phyloP scores from a whole-genome alignment of 768 basidiomycete genomes.

The Termitomyces sp. region DNA sequence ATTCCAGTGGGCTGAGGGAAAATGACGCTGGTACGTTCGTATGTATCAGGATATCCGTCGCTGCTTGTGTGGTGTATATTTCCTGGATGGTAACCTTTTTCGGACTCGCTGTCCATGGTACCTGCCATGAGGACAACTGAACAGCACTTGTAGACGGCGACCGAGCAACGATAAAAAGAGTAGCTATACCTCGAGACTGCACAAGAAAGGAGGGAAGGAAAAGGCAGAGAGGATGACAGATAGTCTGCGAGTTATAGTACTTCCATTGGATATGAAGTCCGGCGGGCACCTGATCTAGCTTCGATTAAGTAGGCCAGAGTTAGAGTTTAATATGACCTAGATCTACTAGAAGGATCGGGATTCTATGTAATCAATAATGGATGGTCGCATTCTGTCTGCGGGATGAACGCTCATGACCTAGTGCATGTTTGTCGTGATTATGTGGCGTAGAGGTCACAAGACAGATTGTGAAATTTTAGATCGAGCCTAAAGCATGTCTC shows the following conservation, averaged over 20 bases:
- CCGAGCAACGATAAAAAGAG: background rate
- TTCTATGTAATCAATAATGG: constrained; percentile 6
- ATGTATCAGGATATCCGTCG: constrained; percentile 13
- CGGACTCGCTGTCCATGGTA: constrained; percentile 4
- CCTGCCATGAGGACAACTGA: constrained; percentile 3
- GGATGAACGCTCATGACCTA: background rate
- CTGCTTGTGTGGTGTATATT: constrained; percentile 14
- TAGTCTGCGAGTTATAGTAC: constrained; percentile 11
- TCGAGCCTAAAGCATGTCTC: background rate
- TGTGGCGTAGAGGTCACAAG: background rate
- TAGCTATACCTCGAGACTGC: background rate
- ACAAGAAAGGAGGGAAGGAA: background rate
- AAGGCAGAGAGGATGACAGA: background rate
- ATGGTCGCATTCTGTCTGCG: background rate
- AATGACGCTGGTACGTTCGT: constrained; percentile 10
- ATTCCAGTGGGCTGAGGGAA: constrained; percentile 30
- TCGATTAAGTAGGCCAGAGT: constrained; percentile 9
- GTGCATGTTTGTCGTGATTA: background rate
- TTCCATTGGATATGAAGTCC: constrained; percentile 10
- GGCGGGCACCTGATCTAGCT: constrained; percentile 10
- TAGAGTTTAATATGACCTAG: constrained; percentile 8
- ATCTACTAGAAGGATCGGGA: constrained; percentile 1
- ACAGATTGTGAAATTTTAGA: background rate
- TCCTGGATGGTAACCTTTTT: constrained; percentile 14
- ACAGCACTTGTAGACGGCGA: background rate